Evolutionary conservation across 1,284 basidiomycete genomes (phyloP).

Genomic region (Microstroma glucosiphilum): DNA sequence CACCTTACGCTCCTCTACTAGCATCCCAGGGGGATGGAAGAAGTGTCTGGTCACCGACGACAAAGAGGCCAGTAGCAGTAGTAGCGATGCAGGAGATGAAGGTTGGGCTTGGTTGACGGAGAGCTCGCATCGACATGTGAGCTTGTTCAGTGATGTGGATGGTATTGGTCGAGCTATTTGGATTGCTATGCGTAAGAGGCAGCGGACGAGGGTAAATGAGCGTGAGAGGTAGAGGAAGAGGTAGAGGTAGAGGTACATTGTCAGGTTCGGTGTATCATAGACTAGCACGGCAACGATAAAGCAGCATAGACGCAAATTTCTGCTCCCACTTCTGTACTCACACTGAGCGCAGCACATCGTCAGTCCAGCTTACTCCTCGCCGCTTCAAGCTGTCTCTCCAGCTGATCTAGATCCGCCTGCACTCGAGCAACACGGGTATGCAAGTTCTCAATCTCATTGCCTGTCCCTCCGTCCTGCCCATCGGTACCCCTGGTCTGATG

Average conservation of each 20-base stretch:
- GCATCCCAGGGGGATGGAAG: constrained; percentile 33
- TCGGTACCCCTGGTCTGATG: too few species aligned
- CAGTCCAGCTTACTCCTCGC: background rate
- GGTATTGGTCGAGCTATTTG: constrained; percentile 17
- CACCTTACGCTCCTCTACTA: constrained; percentile 32
- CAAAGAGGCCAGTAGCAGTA: constrained; percentile 11
- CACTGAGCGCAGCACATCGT: too few species aligned
- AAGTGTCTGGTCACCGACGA: constrained; percentile 23
- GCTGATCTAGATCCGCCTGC: background rate
- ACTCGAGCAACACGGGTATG: background rate
- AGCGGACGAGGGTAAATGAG: background rate
- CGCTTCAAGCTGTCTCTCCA: constrained; percentile 1
- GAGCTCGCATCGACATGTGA: constrained; percentile 37
- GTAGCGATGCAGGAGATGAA: constrained; percentile 8
- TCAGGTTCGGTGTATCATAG: too few species aligned
- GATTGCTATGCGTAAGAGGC: constrained; percentile 3
- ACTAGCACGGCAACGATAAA: too few species aligned
- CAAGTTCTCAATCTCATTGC: background rate
- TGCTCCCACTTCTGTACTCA: too few species aligned
- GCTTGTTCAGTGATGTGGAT: constrained; percentile 35
- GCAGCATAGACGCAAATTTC: too few species aligned
- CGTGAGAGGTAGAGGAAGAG: too few species aligned
- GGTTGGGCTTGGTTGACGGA: constrained; percentile 30
- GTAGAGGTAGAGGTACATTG: background rate
- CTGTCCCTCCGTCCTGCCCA: too few species aligned